Percentiles rank a stretch among this genome's conserved stretches.
Evolutionary conservation across 2,329 filamentous ascomycete species (phyloP).

Genomic region (Penicillium griseofulvum): DNA sequence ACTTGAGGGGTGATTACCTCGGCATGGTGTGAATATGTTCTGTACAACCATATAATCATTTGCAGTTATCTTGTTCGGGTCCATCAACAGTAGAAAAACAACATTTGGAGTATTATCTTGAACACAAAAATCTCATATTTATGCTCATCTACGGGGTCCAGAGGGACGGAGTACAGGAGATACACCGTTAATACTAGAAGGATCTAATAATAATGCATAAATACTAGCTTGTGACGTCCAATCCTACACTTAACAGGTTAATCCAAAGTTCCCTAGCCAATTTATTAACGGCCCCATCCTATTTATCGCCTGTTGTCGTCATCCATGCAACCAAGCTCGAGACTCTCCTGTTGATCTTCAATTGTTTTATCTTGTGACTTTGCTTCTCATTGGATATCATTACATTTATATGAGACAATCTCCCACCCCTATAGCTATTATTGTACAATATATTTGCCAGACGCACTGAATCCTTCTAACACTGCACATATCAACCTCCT

Average conservation of each 20-base stretch:
- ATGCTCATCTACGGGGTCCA: not conserved
- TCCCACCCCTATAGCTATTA: not conserved
- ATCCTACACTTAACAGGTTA: not conserved
- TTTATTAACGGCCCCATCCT: constrained; percentile 12
- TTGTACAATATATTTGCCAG: not conserved
- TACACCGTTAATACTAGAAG: not conserved
- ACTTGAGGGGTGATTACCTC: not conserved
- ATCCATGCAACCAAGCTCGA: constrained; percentile 12
- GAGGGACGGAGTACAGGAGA: not conserved
- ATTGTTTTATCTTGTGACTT: not conserved
- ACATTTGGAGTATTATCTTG: not conserved
- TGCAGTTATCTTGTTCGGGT: not conserved
- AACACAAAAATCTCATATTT: not conserved
- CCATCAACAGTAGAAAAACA: not conserved
- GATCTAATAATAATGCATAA: constrained; percentile 3
- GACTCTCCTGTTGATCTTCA: constrained; percentile 15
- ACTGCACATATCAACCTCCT: not conserved
- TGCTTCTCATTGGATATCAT: not conserved
- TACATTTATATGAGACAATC: not conserved
- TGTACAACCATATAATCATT: not conserved
- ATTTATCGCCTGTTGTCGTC: constrained; percentile 17
- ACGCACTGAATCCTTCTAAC: not conserved
- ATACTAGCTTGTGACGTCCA: constrained; percentile 1
- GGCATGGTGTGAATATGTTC: not conserved
- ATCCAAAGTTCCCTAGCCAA: not conserved